Percentiles rank a stretch among this genome's conserved stretches.
Evolutionary conservation across 805 yeast genomes (phyloP).

Genomic region (Schizosaccharomyces osmophilus): DNA sequence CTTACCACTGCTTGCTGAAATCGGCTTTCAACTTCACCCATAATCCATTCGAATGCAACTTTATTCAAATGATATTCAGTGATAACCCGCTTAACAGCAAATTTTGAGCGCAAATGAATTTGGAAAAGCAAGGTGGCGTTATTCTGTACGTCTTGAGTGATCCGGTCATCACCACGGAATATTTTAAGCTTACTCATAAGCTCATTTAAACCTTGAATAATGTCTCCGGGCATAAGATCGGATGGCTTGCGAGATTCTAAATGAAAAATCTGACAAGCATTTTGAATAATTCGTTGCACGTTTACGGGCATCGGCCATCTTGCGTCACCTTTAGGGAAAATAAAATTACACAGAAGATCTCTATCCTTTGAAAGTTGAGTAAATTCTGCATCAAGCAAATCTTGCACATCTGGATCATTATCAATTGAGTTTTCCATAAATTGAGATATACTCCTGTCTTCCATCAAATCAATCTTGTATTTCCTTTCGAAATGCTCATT

Average conservation of each 20-base stretch:
- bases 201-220: slow-evolving; percentile 44
- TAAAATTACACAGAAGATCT: slow-evolving; percentile 44
- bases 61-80: slow-evolving; percentile 71
- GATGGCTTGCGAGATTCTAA: slow-evolving; percentile 76
- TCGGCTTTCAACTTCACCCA: slow-evolving; percentile 83
- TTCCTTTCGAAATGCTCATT: slow-evolving; percentile 58
- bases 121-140: slow-evolving; percentile 80
- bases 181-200: slow-evolving; percentile 46
- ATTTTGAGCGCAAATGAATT: slow-evolving; percentile 74
- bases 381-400: slow-evolving; percentile 60
- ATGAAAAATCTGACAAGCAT: slow-evolving; percentile 91
- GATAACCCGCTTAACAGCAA: slow-evolving; percentile 71
- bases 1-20: slow-evolving; percentile 78
- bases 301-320: slow-evolving; percentile 92
- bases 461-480: slow-evolving; percentile 70
- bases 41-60: slow-evolving; percentile 82
- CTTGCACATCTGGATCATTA: slow-evolving; percentile 71
- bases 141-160: slow-evolving; percentile 64
- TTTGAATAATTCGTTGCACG: slow-evolving; percentile 84
- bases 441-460: slow-evolving; percentile 31
- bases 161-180: slow-evolving; percentile 54
- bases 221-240: slow-evolving; percentile 64
- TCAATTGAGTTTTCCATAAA: slow-evolving; percentile 70
- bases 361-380: slow-evolving; percentile 58
- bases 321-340: slow-evolving; percentile 83